phyloP scores from a whole-genome alignment of 805 yeast genomes.

The Yamadazyma olivae region DNA sequence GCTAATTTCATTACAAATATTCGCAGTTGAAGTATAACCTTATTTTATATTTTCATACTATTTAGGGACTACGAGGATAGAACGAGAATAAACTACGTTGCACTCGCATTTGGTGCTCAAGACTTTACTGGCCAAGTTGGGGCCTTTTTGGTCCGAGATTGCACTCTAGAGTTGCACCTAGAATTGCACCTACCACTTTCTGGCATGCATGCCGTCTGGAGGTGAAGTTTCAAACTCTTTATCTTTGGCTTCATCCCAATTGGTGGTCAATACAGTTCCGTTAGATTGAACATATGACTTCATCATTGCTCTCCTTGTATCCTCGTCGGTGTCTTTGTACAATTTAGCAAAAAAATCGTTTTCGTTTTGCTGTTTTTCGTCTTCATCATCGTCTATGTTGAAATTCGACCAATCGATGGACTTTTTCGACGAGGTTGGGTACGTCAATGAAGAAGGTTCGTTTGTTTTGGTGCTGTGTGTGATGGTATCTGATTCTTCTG shows the following conservation, averaged over 20 bases:
- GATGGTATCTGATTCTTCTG: conserved; percentile 12
- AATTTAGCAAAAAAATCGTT: conserved; percentile 72
- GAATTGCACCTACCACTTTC: conserved; percentile 46
- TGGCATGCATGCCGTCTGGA: conserved; percentile 70
- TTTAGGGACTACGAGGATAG: too few relatives aligned
- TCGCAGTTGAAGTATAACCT: too few relatives aligned
- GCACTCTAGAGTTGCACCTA: too few relatives aligned
- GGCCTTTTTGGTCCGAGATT: too few relatives aligned
- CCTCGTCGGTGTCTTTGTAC: conserved; percentile 80
- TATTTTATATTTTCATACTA: too few relatives aligned
- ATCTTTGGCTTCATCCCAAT: conserved; percentile 83
- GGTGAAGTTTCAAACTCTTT: conserved; percentile 65
- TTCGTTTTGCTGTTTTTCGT: conserved; percentile 45
- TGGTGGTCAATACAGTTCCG: conserved; percentile 91
- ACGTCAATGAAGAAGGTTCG: conserved; percentile 21
- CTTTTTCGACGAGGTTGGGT: conserved; percentile 66
- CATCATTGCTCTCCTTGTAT: conserved; percentile 92
- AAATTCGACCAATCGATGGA: conserved; percentile 66
- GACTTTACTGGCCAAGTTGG: too few relatives aligned
- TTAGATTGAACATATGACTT: conserved; percentile 90
- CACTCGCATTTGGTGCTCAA: too few relatives aligned
- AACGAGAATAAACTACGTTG: too few relatives aligned
- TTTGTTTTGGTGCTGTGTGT: conserved; percentile 9
- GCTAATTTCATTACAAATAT: too few relatives aligned
- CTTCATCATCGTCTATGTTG: conserved; percentile 45